Evolutionary conservation across 2,329 filamentous ascomycete species (phyloP).

Genomic region (Cercospora sp.): DNA sequence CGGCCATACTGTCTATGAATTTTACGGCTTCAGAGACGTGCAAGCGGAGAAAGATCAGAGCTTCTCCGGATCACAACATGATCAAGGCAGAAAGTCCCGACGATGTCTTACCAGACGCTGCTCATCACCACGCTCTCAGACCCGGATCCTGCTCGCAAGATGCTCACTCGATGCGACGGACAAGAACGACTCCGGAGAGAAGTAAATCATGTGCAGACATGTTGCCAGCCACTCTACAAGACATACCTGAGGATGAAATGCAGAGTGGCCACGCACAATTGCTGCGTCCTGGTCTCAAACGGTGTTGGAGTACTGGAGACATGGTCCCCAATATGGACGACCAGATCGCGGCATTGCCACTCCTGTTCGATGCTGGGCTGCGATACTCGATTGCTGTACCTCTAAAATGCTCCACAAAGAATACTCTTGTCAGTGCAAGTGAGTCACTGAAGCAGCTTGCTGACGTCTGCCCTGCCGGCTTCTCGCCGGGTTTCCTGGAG

Average conservation of each 20-base stretch:
- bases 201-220: background rate
- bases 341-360: background rate
- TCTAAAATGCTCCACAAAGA: constrained; percentile 27
- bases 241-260: background rate
- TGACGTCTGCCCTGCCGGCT: constrained; percentile 44
- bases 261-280: background rate
- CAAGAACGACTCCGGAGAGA: background rate
- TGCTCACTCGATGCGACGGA: background rate
- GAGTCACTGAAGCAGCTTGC: constrained; percentile 40
- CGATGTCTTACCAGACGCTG: background rate
- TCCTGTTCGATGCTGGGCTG: constrained; percentile 28
- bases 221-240: background rate
- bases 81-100: background rate
- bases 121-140: background rate
- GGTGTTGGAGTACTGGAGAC: background rate
- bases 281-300: background rate
- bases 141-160: background rate
- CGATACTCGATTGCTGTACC: constrained; percentile 39
- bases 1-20: constrained; percentile 34
- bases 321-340: background rate
- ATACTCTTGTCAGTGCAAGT: constrained; percentile 37
- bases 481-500: constrained; percentile 41
- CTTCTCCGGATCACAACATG: background rate
- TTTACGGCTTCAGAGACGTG: constrained; percentile 8
- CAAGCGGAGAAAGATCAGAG: background rate